phyloP scores from a whole-genome alignment of 202 grass and related monocot genomes.

The Cymbopogon flexuosus region DNA sequence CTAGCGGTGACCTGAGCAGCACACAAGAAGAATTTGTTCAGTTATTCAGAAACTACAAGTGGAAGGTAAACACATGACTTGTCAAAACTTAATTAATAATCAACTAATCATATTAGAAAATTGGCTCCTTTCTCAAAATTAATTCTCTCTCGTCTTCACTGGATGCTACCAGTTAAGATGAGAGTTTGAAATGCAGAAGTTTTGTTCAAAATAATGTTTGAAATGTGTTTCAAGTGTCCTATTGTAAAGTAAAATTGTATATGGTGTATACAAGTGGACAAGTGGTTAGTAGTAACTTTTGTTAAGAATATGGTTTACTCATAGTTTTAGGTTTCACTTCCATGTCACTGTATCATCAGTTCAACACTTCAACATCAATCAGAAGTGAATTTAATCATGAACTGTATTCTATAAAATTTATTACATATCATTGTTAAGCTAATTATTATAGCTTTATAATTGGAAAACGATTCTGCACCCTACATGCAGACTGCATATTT shows the following conservation, averaged over 20 bases:
- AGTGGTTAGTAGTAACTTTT: constrained; percentile 2
- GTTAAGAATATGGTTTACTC: constrained; percentile 4
- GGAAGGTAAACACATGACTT: constrained; percentile 53
- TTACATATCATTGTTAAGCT: not conserved
- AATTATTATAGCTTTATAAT: not conserved
- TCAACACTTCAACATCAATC: not conserved
- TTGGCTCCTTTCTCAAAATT: not conserved
- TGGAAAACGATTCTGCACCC: not conserved
- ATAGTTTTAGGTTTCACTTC: not conserved
- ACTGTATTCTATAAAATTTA: not conserved
- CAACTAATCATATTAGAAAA: constrained; percentile 14
- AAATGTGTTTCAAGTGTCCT: not conserved
- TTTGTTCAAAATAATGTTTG: not conserved
- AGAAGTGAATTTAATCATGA: not conserved
- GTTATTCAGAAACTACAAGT: constrained; percentile 59
- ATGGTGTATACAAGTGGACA: not conserved
- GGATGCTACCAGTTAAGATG: not conserved
- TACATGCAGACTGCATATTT: not conserved
- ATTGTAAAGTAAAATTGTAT: constrained; percentile 8
- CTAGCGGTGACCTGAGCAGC: constrained; percentile 64
- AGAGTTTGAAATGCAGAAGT: not conserved
- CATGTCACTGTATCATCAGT: not conserved
- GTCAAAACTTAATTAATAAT: constrained; percentile 23
- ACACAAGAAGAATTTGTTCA: constrained; percentile 69
- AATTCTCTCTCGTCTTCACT: constrained; percentile 8